Evolutionary conservation across 2,329 filamentous ascomycete species (phyloP).

Genomic region (Rhinocladiella similis): DNA sequence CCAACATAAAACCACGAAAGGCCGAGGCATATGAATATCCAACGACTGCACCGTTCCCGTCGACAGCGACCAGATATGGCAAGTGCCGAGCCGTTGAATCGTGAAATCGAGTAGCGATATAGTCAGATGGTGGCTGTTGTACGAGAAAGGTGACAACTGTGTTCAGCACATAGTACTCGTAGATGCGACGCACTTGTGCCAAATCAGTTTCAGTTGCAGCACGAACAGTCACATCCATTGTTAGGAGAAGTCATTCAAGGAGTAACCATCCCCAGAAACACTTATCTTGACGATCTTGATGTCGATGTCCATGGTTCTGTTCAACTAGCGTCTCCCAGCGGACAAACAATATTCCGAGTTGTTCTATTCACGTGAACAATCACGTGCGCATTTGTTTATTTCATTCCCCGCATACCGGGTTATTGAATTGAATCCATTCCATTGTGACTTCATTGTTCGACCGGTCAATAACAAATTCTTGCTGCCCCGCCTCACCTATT

Average conservation of each 20-base stretch:
- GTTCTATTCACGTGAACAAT: no score
- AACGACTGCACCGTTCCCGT: constrained; percentile 29
- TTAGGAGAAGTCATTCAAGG: neutral
- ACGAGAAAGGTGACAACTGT: constrained; percentile 39
- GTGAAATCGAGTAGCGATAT: constrained; percentile 34
- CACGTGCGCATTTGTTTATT: no score
- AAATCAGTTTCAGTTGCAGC: constrained; percentile 36
- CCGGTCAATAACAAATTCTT: no score
- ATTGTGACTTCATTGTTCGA: neutral
- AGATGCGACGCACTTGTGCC: constrained; percentile 37
- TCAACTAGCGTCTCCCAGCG: no score
- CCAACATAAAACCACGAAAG: constrained; percentile 38
- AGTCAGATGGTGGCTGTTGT: constrained; percentile 32
- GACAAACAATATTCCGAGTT: no score
- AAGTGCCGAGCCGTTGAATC: constrained; percentile 30
- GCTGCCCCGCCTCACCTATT: no score
- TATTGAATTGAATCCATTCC: neutral
- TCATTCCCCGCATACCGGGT: neutral
- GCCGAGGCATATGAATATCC: constrained; percentile 39
- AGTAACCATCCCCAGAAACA: neutral
- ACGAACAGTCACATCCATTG: constrained; percentile 37
- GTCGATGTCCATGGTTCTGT: neutral
- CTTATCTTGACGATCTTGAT: neutral
- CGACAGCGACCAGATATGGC: constrained; percentile 41
- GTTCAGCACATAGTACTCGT: constrained; percentile 40